Evolutionary conservation across 108 stramenopile genomes (phyloP), one percentile per base, ranked within the genome.

Genomic region (Poteriospumella lacustris): DNA sequence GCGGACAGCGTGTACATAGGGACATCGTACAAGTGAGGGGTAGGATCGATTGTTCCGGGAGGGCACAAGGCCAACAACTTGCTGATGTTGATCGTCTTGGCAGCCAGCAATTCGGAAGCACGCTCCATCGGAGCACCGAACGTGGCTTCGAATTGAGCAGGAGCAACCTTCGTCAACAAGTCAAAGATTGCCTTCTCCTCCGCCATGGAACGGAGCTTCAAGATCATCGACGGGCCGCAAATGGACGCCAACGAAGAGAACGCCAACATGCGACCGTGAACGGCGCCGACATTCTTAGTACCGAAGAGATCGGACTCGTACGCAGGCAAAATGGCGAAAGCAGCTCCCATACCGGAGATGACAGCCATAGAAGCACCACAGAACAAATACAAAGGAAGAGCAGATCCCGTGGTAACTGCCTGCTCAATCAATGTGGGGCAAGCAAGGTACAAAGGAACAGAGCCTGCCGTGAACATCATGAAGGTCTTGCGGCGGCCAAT

Each of bases 241-340:
- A 91, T 80, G 0, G 91, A 88, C 39, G 89, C 85, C 41, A 72
- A 80, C 0, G 89, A 80, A 79, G 89, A 90, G 1, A 87, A 89
- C 5, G 88, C 82, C 58, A 93, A 75, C 24, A 90, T 83, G 40
- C 89, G 86, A 1, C 92, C 92, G 77, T 92, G 92, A 43, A 91
- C 89, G 39, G 91, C 89, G 19, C 89, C 90, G 26, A 90, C 83
- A 75, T 90, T 80, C 78, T 90, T 90, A 1, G 83, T 26, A 34
- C 93, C 93, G 73, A 90, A 94, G 29, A 92, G 73, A 79, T 94
- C 91, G 24, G 91, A 84, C 80, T 91, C 90, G 79, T 92, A 92
- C 3, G 91, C 93, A 31, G 93, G 91, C n/a, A 90, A 81, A 26
- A 89, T 81, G 29, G 89, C 82, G 75, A 86, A 89, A 9, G 82